Percentiles rank a stretch among this genome's conserved stretches.
Conservation (phyloP, 2,329 filamentous ascomycete genomes). For the Epichloe amarillans region DNA sequence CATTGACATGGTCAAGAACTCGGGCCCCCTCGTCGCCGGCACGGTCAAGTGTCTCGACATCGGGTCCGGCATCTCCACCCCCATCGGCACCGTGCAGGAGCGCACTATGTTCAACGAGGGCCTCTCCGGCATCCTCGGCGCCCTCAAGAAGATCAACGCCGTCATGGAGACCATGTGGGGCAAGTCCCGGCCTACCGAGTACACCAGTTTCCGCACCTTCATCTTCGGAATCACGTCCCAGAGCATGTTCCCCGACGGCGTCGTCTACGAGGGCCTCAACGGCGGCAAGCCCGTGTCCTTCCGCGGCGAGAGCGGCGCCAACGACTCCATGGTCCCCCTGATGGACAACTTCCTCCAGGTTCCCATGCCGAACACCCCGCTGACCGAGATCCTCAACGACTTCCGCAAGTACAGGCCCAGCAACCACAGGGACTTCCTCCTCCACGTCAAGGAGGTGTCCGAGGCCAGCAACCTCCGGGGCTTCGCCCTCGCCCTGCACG, state of each 20-base stretch:
- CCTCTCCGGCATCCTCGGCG: constrained; percentile 45
- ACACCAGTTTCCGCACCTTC: constrained; percentile 86
- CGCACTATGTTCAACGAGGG: constrained; percentile 51
- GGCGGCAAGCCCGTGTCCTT: constrained; percentile 60
- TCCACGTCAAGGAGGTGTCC: constrained; percentile 47
- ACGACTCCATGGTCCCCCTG: constrained; percentile 87
- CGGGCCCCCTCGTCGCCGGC: constrained; percentile 62
- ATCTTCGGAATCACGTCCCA: constrained; percentile 93
- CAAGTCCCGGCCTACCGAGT: constrained; percentile 70
- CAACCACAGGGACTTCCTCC: constrained; percentile 77
- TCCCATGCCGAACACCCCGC: constrained; percentile 75
- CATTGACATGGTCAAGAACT: constrained; percentile 88
- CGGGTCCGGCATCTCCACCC: constrained; percentile 17
- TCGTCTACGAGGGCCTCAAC: constrained; percentile 75
- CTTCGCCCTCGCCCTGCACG: constrained; percentile 35
- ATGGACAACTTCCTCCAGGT: constrained; percentile 80
- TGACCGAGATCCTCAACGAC: constrained; percentile 77
- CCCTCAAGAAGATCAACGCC: constrained; percentile 52
- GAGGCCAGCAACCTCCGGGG: constrained; percentile 38
- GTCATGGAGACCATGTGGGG: constrained; percentile 90
- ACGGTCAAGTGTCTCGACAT: constrained; percentile 53
- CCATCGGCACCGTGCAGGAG: constrained; percentile 16
- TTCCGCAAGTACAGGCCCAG: constrained; percentile 82
- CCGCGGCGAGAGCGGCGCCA: constrained; percentile 85
- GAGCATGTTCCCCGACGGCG: constrained; percentile 86